A percentile compares a stretch with the other conserved stretches of the same genome.
These are phyloP conservation scores for Penicillium concentricum DNA, from an alignment of 2,329 filamentous ascomycete species.

Conservation along the genomic window DNA sequence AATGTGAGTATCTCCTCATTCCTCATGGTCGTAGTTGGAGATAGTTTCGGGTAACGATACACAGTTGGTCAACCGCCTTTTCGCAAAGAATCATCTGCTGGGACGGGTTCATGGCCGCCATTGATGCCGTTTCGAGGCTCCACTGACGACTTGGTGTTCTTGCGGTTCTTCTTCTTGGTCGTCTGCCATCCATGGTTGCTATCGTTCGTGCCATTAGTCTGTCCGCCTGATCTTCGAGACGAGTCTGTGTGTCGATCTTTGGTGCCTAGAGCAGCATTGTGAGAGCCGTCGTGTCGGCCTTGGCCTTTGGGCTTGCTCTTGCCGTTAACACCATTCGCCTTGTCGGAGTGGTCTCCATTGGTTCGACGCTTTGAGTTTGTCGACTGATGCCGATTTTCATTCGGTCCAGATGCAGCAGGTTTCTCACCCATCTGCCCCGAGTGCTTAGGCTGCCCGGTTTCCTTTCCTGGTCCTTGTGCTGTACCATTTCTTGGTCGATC, in stretches of 20 bases:
- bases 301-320: constrained; percentile 37
- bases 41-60: background rate
- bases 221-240: constrained; percentile 26
- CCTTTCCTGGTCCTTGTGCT: constrained; percentile 27
- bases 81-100: constrained; percentile 44
- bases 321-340: constrained; percentile 34
- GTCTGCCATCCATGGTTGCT: constrained; percentile 44
- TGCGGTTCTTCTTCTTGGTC: constrained; percentile 45
- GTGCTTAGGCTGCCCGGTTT: constrained; percentile 28
- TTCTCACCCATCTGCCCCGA: constrained; percentile 26
- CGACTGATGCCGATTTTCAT: constrained; percentile 29
- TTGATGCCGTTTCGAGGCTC: constrained; percentile 32
- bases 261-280: constrained; percentile 12
- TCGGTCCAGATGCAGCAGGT: constrained; percentile 19
- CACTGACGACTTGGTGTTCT: constrained; percentile 34
- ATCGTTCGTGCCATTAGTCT: constrained; percentile 29
- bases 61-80: constrained; percentile 44
- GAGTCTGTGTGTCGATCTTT: constrained; percentile 33
- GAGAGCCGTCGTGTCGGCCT: constrained; percentile 26
- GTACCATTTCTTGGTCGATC: constrained; percentile 26
- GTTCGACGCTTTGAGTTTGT: constrained; percentile 33
- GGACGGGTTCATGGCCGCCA: constrained; percentile 38
- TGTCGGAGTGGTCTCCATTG: constrained; percentile 36
- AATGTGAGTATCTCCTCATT: background rate
- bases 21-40: background rate